Evolutionary conservation across 2,329 filamentous ascomycete genomes (phyloP).

Genomic region (Fonsecaea multimorphosa): DNA sequence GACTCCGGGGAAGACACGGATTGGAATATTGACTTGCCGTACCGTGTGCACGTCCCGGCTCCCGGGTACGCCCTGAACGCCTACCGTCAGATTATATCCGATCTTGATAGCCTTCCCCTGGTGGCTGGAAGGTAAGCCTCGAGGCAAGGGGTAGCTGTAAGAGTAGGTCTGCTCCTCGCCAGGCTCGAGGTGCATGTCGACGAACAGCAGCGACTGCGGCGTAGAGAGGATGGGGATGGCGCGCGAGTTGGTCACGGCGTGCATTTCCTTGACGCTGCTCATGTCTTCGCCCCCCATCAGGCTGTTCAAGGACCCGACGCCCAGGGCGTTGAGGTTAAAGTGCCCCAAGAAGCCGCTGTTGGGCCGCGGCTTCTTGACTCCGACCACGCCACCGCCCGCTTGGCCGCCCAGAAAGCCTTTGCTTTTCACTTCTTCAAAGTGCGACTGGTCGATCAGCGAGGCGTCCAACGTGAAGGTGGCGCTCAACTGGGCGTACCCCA

Average conservation of each 20-base stretch:
- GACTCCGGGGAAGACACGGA: constrained; percentile 90
- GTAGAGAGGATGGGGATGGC: constrained; percentile 91
- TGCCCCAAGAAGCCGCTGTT: constrained; percentile 78
- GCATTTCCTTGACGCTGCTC: constrained; percentile 95
- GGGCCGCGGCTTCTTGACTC: constrained; percentile 72
- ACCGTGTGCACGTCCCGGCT: constrained; percentile 78
- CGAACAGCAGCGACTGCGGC: constrained; percentile 93
- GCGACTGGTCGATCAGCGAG: constrained; percentile 83
- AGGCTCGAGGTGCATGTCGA: constrained; percentile 83
- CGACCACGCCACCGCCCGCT: constrained; percentile 80
- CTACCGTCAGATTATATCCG: constrained; percentile 86
- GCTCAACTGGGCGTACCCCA: constrained; percentile 95
- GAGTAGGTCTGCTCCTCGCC: constrained; percentile 88
- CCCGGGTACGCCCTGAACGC: constrained; percentile 83
- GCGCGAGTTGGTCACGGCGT: constrained; percentile 81
- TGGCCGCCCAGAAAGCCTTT: constrained; percentile 89
- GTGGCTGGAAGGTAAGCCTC: constrained; percentile 87
- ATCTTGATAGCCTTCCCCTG: constrained; percentile 93
- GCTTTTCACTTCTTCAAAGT: constrained; percentile 94
- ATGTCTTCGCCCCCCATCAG: constrained; percentile 84
- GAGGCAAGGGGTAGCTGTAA: constrained; percentile 84
- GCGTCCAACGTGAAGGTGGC: constrained; percentile 92
- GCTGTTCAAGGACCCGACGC: constrained; percentile 85
- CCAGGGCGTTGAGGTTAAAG: constrained; percentile 86
- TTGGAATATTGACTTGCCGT: constrained; percentile 88